Evolutionary conservation across 2,329 filamentous ascomycete genomes (phyloP), one percentile per base, ranked within the genome.

Genomic region (Chalaropsis ovoidea): DNA sequence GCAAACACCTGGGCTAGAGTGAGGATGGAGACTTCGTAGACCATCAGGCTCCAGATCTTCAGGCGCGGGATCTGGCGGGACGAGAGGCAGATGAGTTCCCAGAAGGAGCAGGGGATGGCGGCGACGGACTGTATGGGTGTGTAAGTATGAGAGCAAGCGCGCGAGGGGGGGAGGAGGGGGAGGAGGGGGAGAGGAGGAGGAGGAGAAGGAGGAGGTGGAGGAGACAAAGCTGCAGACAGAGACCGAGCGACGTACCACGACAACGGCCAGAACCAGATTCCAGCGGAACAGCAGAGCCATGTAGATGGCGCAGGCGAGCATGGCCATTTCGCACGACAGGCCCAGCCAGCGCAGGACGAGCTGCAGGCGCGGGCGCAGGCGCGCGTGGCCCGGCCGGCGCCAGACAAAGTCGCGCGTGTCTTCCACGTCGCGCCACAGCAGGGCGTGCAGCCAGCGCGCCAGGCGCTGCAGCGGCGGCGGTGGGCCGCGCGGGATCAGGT

Each of bases 1-100:
- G 27, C 54, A 58, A 58, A 58, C 10, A 39, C n/a, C 31, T 58
- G 54, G 15, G 24, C 27, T 1, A 58, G 27, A 3, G 15, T n/a
- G 17, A 58, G 27, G n/a, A 58, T 35, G n/a, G 54, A 17, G 54
- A 35, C 10, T 39, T 58, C 54, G 54, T 58, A 58, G 27, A 39
- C 31, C 31, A 22, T 22, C 2, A 58, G 27, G n/a, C 24, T 19
- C 24, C 15, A 58, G 17, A 58, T 39, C 31, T 58, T 17, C 8
- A 58, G n/a, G 15, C 54, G 54, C 3, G 54, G 54, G 31, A 58
- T 58, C 31, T 58, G 54, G 27, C n/a, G 54, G 13, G 54, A 58
- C 31, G 54, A 58, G 54, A 58, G 54, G 54, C 27, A 58, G 13
- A 58, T 39, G 27, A 58, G 31, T 11, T 58, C 54, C 54, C 54